These are phyloP conservation scores for Saccharomycodes ludwigii DNA, from an alignment of 805 yeast genomes.

Conservation along the genomic window DNA sequence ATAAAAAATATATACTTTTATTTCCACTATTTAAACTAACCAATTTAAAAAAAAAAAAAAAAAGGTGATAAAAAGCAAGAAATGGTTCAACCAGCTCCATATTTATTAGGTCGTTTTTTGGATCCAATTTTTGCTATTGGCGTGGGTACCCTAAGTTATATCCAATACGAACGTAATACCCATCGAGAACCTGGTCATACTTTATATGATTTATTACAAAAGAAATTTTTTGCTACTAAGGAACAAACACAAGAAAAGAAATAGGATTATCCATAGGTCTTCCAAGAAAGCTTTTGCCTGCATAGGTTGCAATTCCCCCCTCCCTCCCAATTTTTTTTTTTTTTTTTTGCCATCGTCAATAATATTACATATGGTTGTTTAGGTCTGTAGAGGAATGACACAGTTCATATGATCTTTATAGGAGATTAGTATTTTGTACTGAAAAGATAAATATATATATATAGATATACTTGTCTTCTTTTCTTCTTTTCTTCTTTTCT, in stretches of 20 bases:
- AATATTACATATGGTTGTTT: too few relatives aligned
- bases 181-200: slow-evolving; percentile 49
- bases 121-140: slow-evolving; percentile 57
- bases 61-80: not conserved
- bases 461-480: too few relatives aligned
- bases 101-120: slow-evolving; percentile 19
- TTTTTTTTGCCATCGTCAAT: too few relatives aligned
- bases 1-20: too few relatives aligned
- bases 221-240: slow-evolving; percentile 18
- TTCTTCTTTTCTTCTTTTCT: too few relatives aligned
- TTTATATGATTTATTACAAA: slow-evolving; percentile 37
- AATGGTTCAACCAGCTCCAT: slow-evolving; percentile 10
- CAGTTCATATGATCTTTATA: too few relatives aligned
- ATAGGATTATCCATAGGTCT: not conserved
- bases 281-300: not conserved
- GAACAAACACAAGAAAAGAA: not conserved
- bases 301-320: too few relatives aligned
- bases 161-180: slow-evolving; percentile 45
- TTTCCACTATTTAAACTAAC: too few relatives aligned
- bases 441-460: too few relatives aligned
- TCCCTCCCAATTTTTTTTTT: too few relatives aligned
- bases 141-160: slow-evolving; percentile 53
- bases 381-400: too few relatives aligned
- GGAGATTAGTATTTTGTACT: too few relatives aligned
- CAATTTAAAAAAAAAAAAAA: not conserved